Conservation (phyloP, 164 flowering plant species). For the Tetrastigma voinierianum region DNA sequence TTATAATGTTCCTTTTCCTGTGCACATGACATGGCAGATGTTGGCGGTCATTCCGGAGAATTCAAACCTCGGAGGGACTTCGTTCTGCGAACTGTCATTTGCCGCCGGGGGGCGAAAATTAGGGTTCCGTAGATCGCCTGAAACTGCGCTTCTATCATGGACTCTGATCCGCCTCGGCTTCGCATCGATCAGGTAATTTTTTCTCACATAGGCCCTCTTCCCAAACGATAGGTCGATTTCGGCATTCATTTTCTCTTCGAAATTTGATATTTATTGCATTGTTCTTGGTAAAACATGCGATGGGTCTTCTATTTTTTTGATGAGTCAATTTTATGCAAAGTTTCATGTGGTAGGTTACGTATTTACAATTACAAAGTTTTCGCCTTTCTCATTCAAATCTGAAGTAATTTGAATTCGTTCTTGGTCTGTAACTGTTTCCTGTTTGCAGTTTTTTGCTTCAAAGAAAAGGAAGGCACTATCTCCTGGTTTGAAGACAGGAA, state of each 20-base stretch:
- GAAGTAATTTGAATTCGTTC: too few species aligned
- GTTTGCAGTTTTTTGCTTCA: conserved; percentile 63
- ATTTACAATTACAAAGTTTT: too few species aligned
- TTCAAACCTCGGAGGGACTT: too few species aligned
- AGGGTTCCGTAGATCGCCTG: conserved; percentile 1
- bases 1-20: too few species aligned
- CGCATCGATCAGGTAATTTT: conserved; percentile 35
- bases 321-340: too few species aligned
- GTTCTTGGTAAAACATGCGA: neutral
- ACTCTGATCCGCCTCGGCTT: conserved; percentile 27
- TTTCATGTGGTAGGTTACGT: too few species aligned
- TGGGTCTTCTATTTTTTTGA: too few species aligned
- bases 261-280: neutral
- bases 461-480: conserved; percentile 67
- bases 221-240: neutral
- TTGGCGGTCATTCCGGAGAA: too few species aligned
- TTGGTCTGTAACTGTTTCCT: too few species aligned
- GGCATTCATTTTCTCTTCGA: neutral
- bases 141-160: conserved; percentile 18
- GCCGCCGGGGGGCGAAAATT: too few species aligned
- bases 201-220: neutral
- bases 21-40: too few species aligned
- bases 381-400: neutral
- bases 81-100: too few species aligned
- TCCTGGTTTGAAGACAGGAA: conserved; percentile 44